These are phyloP conservation scores for Lizonia empirigonia DNA, from an alignment of 2,329 filamentous ascomycete species.

Conservation along the genomic window DNA sequence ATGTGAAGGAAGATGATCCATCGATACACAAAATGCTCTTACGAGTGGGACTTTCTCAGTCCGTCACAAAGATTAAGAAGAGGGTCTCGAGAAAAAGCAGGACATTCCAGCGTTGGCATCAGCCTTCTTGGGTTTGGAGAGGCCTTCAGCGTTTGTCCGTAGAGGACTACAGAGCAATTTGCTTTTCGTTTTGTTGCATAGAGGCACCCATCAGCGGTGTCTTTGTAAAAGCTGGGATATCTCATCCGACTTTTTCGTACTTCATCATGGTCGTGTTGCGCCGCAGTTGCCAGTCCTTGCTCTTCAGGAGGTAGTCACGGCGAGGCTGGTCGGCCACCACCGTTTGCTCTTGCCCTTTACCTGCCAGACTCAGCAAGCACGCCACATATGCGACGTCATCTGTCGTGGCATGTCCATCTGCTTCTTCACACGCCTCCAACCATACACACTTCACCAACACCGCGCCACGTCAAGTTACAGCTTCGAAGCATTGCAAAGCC, in stretches of 20 bases:
- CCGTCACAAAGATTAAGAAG: no score
- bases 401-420: neutral
- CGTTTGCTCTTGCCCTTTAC: conserved; percentile 4
- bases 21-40: neutral
- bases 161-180: no score
- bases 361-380: neutral
- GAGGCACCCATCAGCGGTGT: no score
- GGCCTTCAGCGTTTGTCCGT: no score
- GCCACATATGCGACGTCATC: conserved; percentile 3
- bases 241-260: no score
- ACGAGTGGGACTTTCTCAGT: neutral
- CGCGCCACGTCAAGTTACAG: neutral
- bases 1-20: neutral
- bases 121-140: no score
- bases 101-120: no score
- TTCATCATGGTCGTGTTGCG: no score
- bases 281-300: neutral
- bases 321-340: neutral
- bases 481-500: neutral
- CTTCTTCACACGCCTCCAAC: neutral
- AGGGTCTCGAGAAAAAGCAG: no score
- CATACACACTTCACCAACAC: neutral
- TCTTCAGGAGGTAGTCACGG: neutral
- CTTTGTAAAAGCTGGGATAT: no score
- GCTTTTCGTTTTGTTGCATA: no score